These are phyloP conservation scores for Polytolypa hystricis DNA, from an alignment of 2,329 filamentous ascomycete species.

Conservation along the genomic window DNA sequence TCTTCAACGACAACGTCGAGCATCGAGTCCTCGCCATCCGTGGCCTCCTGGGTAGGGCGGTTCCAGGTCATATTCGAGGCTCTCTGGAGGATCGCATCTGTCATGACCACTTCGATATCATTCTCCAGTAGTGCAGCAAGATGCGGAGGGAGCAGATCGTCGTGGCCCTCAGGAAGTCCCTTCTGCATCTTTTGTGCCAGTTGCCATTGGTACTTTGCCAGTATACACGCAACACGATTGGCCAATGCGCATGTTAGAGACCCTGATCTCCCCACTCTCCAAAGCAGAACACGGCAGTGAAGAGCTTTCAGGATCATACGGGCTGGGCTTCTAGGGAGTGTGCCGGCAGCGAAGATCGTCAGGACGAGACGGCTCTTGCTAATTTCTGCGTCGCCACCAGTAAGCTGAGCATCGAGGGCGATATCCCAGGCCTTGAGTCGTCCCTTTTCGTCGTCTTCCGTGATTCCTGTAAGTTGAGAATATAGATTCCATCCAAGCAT, in stretches of 20 bases:
- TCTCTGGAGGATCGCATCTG: constrained; percentile 65
- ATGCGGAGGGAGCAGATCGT: constrained; percentile 64
- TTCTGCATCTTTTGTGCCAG: constrained; percentile 55
- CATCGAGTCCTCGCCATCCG: constrained; percentile 52
- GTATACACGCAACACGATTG: constrained; percentile 58
- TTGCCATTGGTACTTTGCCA: constrained; percentile 71
- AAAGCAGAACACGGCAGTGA: constrained; percentile 80
- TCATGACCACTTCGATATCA: constrained; percentile 72
- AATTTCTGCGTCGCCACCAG: constrained; percentile 80
- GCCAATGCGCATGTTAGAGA: constrained; percentile 54
- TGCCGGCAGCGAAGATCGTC: constrained; percentile 78
- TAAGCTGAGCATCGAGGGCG: constrained; percentile 82
- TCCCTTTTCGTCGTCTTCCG: constrained; percentile 73
- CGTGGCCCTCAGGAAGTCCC: constrained; percentile 38
- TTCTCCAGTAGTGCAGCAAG: constrained; percentile 64
- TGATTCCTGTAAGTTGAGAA: constrained; percentile 66
- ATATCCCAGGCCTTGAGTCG: constrained; percentile 88
- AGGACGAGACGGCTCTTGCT: constrained; percentile 77
- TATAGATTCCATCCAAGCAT: constrained; percentile 67
- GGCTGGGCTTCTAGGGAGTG: constrained; percentile 69
- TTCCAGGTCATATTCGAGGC: constrained; percentile 89
- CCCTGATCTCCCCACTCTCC: constrained; percentile 59
- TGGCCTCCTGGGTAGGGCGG: constrained; percentile 57
- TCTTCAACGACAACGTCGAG: constrained; percentile 81
- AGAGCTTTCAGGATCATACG: constrained; percentile 85